Base-by-base conservation (phyloP, 176 grass and related monocot species). In the Luzula sylvatica region DNA sequence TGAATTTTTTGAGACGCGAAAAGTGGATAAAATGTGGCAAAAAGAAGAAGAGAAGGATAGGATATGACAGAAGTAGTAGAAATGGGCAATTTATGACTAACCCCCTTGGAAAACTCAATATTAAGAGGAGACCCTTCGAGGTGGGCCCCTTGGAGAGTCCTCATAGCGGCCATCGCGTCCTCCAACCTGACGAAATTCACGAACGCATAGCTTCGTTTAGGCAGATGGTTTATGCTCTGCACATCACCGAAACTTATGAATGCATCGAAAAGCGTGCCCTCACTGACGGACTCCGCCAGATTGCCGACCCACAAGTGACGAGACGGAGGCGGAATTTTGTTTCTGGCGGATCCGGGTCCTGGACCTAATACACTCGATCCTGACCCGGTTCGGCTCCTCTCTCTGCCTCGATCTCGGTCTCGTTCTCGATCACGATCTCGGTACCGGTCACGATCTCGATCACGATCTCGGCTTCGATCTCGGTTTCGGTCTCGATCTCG, bases 51-150 rank as follows among this genome's bases (percentile, higher is more conserved):
- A n/a, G n/a, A n/a, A n/a, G n/a, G n/a, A n/a, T n/a, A n/a, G n/a
- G n/a, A n/a, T n/a, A n/a, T n/a, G n/a, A n/a, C n/a, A n/a, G n/a
- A n/a, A n/a, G n/a, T n/a, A n/a, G n/a, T n/a, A n/a, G n/a, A 35
- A 71, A 50, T 50, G 15, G 68, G 56, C 73, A 70, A 41, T 46
- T 89, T 71, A 77, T 71, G 46, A 96, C 90, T 89, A 86, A 89
- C 90, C 90, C 90, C 90, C 81, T 96, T 89, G 62, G 84, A 79
- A 86, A 89, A 96, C 65, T 96, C 84, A 62, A 96, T 85, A 70
- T 82, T 96, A 88, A 96, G 26, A 44, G 76, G 54, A 26, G 55
- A 55, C 28, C 81, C 84, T 14, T 68, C 77, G 20, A 96, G 23
- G 40, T 40, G 61, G 65, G 21, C 38, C 28, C 90, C 90, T 53